Evolutionary conservation across 106 monocot genomes (phyloP), one percentile per base, ranked within the genome.

Genomic region (Acorus gramineus): DNA sequence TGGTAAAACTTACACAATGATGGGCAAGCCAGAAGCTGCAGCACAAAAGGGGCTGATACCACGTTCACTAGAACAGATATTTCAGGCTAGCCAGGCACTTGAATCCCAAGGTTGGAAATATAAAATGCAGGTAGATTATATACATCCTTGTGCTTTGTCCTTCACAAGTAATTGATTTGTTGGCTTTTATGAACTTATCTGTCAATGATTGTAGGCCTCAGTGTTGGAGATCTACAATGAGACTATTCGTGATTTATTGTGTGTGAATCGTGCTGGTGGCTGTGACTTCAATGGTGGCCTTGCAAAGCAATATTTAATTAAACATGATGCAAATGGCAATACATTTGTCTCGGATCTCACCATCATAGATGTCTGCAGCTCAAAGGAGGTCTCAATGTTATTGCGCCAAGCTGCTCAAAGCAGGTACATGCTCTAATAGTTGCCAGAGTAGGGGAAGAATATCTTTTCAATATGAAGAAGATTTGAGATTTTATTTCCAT

Each of bases 1-100:
- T 5, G 96, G 96, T 7, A 96, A 96, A 75, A 96, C 96, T 1
- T 96, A 91, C 51, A 96, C 96, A 0, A 91, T 96, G 96, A 96
- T 96, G 96, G 96, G 96, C 0, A 83, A 54, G 47, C 76, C 75
- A 42, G 78, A 85, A 54, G 60, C 69, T 59, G n/a, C 64, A 60
- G 80, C 77, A 10, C 56, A 85, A 50, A 87, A 83, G 78, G 96
- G 96, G 3, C 56, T 96, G 8, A 96, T 96, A 55, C 90, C 96
- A 44, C 82, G 96, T 44, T 91, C 96, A 0, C 59, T 96, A 57
- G 90, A 96, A 11, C 90, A 96, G 69, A 85, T 96, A 7, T 96
- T 96, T 65, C 58, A 87, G 60, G 68, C 77, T 8, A 87, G 86
- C 53, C 87, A 83, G 56, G 59, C 78, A 60, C 60, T 87, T 55